These are phyloP conservation scores for Phytophthora colocasiae DNA, from an alignment of 352 stramenopile species.

Conservation along the genomic window DNA sequence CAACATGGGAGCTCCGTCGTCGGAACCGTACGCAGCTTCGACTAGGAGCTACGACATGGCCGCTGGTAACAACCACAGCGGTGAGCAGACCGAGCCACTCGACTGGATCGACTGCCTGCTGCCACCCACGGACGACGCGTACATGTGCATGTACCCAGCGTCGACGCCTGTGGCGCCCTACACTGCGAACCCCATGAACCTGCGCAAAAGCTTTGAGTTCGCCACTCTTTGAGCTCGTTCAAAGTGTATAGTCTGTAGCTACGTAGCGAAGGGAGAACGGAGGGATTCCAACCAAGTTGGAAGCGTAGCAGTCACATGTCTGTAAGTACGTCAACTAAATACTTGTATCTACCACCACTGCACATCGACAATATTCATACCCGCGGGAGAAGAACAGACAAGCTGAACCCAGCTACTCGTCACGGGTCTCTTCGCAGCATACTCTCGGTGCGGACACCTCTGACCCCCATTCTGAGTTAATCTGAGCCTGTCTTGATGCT, in stretches of 20 bases:
- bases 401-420: constrained; percentile 1
- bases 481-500: not conserved
- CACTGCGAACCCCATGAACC: constrained; percentile 17
- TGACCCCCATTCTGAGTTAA: constrained; percentile 7
- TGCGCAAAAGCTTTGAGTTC: constrained; percentile 48
- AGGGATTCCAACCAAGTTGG: too few species aligned
- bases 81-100: constrained; percentile 44
- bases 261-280: constrained; percentile 3
- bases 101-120: constrained; percentile 70
- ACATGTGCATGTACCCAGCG: constrained; percentile 50
- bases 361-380: not conserved
- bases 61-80: not conserved
- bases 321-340: constrained; percentile 34
- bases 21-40: constrained; percentile 15
- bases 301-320: constrained; percentile 14
- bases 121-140: constrained; percentile 47
- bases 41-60: constrained; percentile 16
- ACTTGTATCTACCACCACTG: constrained; percentile 20
- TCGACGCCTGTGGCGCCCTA: constrained; percentile 18
- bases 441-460: constrained; percentile 10
- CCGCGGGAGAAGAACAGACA: constrained; percentile 19
- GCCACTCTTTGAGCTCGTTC: constrained; percentile 29
- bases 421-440: constrained; percentile 16
- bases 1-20: constrained; percentile 21
- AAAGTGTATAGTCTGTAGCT: constrained; percentile 28